Conservation (phyloP, 208 protist species). For the Wallacemonas collosoma region DNA sequence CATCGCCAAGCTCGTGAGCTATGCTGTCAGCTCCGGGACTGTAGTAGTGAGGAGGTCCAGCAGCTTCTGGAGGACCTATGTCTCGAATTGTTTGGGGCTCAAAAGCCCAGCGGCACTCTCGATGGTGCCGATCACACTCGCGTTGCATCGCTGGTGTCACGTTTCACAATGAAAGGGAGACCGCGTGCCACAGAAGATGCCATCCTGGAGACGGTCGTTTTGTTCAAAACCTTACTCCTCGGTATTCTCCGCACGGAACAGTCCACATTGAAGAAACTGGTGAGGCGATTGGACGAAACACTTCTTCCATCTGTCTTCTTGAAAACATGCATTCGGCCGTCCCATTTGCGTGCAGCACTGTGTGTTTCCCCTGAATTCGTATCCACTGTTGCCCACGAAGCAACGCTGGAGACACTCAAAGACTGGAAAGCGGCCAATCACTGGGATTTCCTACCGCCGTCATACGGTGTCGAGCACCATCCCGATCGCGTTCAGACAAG, state of each 20-base stretch:
- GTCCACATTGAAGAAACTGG: slow-evolving; percentile 5
- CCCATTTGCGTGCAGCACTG: slow-evolving; percentile 9
- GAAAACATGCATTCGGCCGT: slow-evolving; percentile 22
- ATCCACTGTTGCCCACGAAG: slow-evolving; percentile 23
- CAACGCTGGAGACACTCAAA: slow-evolving; percentile 14
- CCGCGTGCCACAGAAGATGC: slow-evolving; percentile 3
- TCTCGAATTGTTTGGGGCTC: neutral
- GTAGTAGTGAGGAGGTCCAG: neutral
- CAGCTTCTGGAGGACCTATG: neutral
- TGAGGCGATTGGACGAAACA: slow-evolving; percentile 33
- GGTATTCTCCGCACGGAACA: slow-evolving; percentile 5
- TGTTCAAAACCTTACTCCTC: slow-evolving; percentile 26
- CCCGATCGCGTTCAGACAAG: slow-evolving; percentile 21
- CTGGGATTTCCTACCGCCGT: slow-evolving; percentile 32
- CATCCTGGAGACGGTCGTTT: slow-evolving; percentile 26
- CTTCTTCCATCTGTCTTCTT: slow-evolving; percentile 50
- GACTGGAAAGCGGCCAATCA: slow-evolving; percentile 29
- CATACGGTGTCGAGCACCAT: slow-evolving; percentile 20
- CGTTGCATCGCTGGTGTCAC: neutral
- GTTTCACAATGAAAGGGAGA: neutral
- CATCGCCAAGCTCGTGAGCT: neutral
- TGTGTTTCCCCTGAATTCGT: slow-evolving; percentile 17
- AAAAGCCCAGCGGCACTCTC: neutral
- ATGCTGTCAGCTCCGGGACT: neutral
- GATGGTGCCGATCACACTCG: neutral